Evolutionary conservation across 441 rosid genomes (phyloP).

Genomic region (Eruca vesicaria): DNA sequence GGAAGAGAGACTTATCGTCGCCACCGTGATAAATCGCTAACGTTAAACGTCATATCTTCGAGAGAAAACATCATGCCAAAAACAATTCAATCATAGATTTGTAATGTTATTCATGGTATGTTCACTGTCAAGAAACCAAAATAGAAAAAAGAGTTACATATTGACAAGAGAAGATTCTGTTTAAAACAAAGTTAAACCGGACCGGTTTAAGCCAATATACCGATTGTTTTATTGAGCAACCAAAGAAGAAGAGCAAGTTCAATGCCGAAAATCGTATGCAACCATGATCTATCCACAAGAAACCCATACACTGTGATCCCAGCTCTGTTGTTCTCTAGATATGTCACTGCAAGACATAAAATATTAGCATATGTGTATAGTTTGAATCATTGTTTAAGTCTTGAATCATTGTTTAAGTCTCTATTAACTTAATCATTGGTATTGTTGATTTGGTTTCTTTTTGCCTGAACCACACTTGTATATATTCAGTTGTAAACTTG

Average conservation of each 20-base stretch:
- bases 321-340: constrained; percentile 78
- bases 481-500: no score
- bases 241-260: constrained; percentile 80
- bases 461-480: no score
- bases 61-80: constrained; percentile 13
- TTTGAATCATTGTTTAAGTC: no score
- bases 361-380: not conserved
- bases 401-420: no score
- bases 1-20: not conserved
- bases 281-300: constrained; percentile 79
- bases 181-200: not conserved
- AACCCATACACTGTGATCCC: constrained; percentile 89
- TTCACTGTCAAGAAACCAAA: constrained; percentile 27
- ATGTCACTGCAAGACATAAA: constrained; percentile 59
- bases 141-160: constrained; percentile 2
- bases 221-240: constrained; percentile 88
- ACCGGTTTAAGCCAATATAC: constrained; percentile 33
- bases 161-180: not conserved
- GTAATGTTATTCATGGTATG: constrained; percentile 20
- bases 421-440: no score
- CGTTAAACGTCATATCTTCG: not conserved
- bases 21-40: constrained; percentile 3
- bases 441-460: no score
- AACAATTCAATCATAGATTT: not conserved
- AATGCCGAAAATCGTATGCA: constrained; percentile 77